Base-by-base conservation (phyloP, 257 asterid species). In the Gardenia jasminoides region DNA sequence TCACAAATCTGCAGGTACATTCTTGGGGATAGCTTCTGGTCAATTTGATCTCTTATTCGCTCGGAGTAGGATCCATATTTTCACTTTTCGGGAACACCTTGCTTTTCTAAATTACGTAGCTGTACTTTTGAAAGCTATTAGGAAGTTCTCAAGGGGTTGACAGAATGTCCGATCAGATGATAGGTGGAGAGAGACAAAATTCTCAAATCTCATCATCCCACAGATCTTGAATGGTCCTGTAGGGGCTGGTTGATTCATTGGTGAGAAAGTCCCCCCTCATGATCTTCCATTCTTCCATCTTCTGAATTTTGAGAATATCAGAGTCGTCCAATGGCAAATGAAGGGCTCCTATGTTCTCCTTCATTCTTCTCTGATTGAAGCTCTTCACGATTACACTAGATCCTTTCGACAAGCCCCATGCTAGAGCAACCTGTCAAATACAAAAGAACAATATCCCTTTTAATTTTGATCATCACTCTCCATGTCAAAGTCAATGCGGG, bases 151-250 rank as follows among this genome's bases (percentile, higher is more conserved):
- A 46, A 39, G 11, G 58, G 70, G 39, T 56, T n/a, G 36, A 44
- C n/a, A 46, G 9, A 75, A 24, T 62, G 30, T 52, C 30, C 30
- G 43, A 16, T 36, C 20, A 54, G 67, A 52, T 15, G 56, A 71
- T 30, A 10, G 22, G 44, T 7, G 43, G 26, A 22, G 19, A 20
- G 28, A 28, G 12, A 24, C 5, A 36, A 0, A 46, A 17, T 17
- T 22, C 50, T 82, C 85, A 94, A 80, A 91, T 89, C 56, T 94
- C 98, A 81, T 82, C 92, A 71, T 94, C 98, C 97, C 98, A 94
- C 70, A 94, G 78, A 15, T 94, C 89, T 70, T 88, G 90, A 79
- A 94, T 84, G 77, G 87, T 92, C 77, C 80, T 88, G 79, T 90
- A 94, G 39, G 97, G 97, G 77, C 98, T 92, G 16, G 88, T 90